Conservation (phyloP, 129 eudicot genomes). For the Arctium minus region DNA sequence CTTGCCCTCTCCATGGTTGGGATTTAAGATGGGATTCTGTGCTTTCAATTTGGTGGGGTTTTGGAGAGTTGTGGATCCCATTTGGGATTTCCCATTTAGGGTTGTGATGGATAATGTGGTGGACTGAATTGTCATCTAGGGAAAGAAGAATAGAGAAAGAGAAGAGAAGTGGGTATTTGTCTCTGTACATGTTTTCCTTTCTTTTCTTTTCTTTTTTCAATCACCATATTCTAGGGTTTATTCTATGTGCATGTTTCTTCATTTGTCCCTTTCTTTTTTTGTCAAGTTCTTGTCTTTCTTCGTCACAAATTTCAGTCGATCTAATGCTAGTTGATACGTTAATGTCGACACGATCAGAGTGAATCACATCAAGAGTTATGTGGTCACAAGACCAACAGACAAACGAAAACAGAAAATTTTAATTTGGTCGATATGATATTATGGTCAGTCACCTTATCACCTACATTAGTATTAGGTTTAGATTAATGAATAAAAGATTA, state of each 20-base stretch:
- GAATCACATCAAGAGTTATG: background rate
- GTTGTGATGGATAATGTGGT: constrained; percentile 14
- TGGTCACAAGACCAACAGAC: background rate
- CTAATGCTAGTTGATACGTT: background rate
- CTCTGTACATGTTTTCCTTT: constrained; percentile 12
- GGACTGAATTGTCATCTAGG: constrained; percentile 32
- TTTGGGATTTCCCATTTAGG: constrained; percentile 13
- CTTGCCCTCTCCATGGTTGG: constrained; percentile 18
- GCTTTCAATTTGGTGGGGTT: constrained; percentile 14
- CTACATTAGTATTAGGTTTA: background rate
- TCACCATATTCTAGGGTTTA: constrained; percentile 5
- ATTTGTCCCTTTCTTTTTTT: constrained; percentile 21
- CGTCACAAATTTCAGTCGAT: background rate
- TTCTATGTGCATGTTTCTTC: constrained; percentile 22
- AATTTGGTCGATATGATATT: background rate
- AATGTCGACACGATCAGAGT: background rate
- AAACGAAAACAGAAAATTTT: background rate
- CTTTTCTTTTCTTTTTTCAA: constrained; percentile 6
- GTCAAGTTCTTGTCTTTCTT: constrained; percentile 19
- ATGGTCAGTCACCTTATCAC: background rate
- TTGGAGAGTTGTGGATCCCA: constrained; percentile 21
- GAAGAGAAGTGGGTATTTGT: constrained; percentile 19
- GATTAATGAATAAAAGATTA: background rate
- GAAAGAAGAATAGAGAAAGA: background rate
- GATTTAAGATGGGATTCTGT: constrained; percentile 27